Base-by-base conservation (phyloP, 352 stramenopile species). In the Phytophthora lateralis region DNA sequence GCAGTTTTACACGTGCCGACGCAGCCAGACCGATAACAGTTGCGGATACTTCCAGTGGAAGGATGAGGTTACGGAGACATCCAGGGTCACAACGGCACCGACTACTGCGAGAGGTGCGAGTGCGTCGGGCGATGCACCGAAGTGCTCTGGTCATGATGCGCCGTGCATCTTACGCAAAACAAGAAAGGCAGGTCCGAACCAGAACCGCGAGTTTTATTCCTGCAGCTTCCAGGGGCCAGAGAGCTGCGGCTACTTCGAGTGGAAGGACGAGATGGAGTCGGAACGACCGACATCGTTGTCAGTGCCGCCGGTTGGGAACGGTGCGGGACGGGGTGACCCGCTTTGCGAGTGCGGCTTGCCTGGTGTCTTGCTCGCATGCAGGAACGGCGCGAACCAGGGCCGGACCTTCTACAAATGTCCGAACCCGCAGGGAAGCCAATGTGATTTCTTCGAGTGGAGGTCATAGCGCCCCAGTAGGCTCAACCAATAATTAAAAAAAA, bases 391-490 rank as follows among this genome's bases (percentile, higher is more conserved):
- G 7, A 98, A 99, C 66, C 89, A 93, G 29, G 96, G 95, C 24
- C 82, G 94, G 37, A 91, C 87, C 47, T 99, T 98, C 62, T 98
- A 90, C 82, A 96, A 93, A 45, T 99, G 96, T 63, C 82, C 86
- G 9, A 87, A 88, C 15, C 81, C 80, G 45, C 79, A 88, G 39
- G 85, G 82, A 24, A 80, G 85, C 32, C 87, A 97, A 60, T 97
- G 92, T 53, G 75, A 82, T 60, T 97, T 97, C 73, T 99, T 99
- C 76, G 64, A 97, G 67, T 98, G 96, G 96, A 80, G 76, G 12
- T 63, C 73, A 21, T 80, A 80, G 54, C 46, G 17, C 20, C 38
- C 18, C 26, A 18, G 58, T 55, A 50, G 12, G 57, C 26, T 48
- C 32, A 55, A 53, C 52, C n/a, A n/a, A n/a, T n/a, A n/a, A n/a